Evolutionary conservation across 2,329 filamentous ascomycete species (phyloP).

Genomic region (Alternaria triticimaculans): DNA sequence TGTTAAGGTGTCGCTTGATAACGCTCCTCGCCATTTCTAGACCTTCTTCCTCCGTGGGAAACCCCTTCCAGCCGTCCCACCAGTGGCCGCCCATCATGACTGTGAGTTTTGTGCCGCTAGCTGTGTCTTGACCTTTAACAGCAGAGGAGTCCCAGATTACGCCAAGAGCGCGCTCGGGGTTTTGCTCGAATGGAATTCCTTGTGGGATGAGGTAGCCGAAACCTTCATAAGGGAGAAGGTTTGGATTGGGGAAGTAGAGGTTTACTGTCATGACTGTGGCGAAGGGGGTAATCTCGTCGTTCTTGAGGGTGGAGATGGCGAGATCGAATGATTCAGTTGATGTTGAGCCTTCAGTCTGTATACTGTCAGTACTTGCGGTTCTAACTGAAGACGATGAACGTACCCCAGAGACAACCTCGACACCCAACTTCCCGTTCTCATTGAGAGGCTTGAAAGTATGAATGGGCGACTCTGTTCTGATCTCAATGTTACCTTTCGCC

Average conservation of each 20-base stretch:
- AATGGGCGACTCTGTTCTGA: constrained; percentile 46
- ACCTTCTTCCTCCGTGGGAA: constrained; percentile 71
- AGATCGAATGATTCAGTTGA: constrained; percentile 36
- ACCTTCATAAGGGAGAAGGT: constrained; percentile 70
- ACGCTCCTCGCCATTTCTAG: constrained; percentile 72
- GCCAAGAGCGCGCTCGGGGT: constrained; percentile 83
- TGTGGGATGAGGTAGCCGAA: constrained; percentile 93
- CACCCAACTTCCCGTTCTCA: constrained; percentile 15
- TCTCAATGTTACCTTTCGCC: constrained; percentile 48
- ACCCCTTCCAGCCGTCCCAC: constrained; percentile 72
- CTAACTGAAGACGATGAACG: neutral
- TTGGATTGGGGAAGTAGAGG: constrained; percentile 75
- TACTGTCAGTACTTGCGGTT: constrained; percentile 12
- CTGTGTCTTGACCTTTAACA: constrained; percentile 62
- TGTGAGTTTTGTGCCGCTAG: constrained; percentile 80
- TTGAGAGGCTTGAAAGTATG: constrained; percentile 21
- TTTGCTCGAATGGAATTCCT: constrained; percentile 71
- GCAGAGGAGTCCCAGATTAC: constrained; percentile 89
- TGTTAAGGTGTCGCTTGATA: constrained; percentile 75
- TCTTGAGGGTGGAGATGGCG: constrained; percentile 39
- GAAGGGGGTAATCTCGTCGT: constrained; percentile 63
- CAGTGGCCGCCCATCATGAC: constrained; percentile 95
- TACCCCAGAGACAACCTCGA: constrained; percentile 38
- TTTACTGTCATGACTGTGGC: constrained; percentile 93
- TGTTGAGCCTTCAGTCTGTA: constrained; percentile 18